Evolutionary conservation across 2,329 filamentous ascomycete species (phyloP).

Genomic region (Tetracladium maxilliforme): DNA sequence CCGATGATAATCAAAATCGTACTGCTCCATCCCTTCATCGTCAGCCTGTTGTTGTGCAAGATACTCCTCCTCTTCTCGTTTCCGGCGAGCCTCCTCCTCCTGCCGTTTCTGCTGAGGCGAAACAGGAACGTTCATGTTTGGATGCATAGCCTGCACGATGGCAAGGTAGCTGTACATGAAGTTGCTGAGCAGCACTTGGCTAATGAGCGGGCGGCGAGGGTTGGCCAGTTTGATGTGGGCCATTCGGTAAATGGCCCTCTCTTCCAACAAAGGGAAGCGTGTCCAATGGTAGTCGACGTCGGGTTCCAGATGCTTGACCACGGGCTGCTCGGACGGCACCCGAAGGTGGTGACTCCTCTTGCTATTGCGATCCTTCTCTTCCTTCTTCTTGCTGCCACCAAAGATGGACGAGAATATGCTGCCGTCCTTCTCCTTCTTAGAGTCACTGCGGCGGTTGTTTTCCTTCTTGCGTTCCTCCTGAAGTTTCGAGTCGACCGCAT

Average conservation of each 20-base stretch:
- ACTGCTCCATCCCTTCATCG: conserved; percentile 16
- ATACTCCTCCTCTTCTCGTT: conserved; percentile 18
- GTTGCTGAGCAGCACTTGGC: conserved; percentile 91
- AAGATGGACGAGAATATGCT: conserved; percentile 95
- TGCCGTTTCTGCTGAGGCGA: conserved; percentile 58
- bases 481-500: conserved; percentile 54
- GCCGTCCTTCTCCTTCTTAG: conserved; percentile 85
- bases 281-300: conserved; percentile 96
- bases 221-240: conserved; percentile 99
- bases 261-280: conserved; percentile 85
- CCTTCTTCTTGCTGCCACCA: conserved; percentile 76
- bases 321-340: conserved; percentile 69
- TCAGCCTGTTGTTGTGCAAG: conserved; percentile 15
- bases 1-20: conserved; percentile 19
- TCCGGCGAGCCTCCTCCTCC: conserved; percentile 37
- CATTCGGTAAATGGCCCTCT: conserved; percentile 95
- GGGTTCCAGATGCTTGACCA: conserved; percentile 57
- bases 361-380: conserved; percentile 56
- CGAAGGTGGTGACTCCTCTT: conserved; percentile 62
- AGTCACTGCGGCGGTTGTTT: conserved; percentile 56
- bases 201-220: conserved; percentile 77
- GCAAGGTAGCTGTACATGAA: conserved; percentile 99
- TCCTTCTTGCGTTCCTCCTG: conserved; percentile 77
- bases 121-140: conserved; percentile 80
- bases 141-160: conserved; percentile 98